Evolutionary conservation across 306 rosid genomes (phyloP).

Genomic region (Dalbergia cultrata): DNA sequence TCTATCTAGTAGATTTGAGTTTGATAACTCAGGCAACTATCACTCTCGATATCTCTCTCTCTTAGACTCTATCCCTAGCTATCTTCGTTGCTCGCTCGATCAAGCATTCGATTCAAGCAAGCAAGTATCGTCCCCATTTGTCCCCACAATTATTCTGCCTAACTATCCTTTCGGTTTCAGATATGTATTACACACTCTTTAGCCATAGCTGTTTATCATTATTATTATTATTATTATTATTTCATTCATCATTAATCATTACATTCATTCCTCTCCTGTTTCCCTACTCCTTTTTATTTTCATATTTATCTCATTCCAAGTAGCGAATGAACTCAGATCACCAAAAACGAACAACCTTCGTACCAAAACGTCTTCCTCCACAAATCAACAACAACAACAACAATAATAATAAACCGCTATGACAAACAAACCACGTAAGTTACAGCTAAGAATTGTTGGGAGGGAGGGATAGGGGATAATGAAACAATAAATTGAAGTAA

Average conservation of each 20-base stretch:
- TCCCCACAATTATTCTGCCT: neutral
- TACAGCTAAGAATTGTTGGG: constrained; percentile 3
- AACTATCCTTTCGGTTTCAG: neutral
- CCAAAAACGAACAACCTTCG: neutral
- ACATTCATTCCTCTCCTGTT: neutral
- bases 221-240: neutral
- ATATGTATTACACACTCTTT: neutral
- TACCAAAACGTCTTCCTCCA: neutral
- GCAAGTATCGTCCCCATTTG: too few relatives aligned
- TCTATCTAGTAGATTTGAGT: too few relatives aligned
- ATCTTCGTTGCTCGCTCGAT: too few relatives aligned
- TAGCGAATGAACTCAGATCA: neutral
- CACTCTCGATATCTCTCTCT: too few relatives aligned
- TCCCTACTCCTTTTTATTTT: neutral
- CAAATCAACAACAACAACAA: too few relatives aligned
- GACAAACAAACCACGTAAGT: too few relatives aligned
- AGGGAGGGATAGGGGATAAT: neutral
- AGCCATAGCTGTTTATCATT: neutral
- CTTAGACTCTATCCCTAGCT: too few relatives aligned
- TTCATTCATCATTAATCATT: neutral
- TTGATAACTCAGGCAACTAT: too few relatives aligned
- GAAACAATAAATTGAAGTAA: neutral
- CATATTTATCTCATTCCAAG: neutral
- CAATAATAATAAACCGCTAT: too few relatives aligned
- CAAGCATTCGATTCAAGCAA: too few relatives aligned